Evolutionary conservation across 192 early-diverging fungal genomes (phyloP).

Genomic region (Coemansia sp.): DNA sequence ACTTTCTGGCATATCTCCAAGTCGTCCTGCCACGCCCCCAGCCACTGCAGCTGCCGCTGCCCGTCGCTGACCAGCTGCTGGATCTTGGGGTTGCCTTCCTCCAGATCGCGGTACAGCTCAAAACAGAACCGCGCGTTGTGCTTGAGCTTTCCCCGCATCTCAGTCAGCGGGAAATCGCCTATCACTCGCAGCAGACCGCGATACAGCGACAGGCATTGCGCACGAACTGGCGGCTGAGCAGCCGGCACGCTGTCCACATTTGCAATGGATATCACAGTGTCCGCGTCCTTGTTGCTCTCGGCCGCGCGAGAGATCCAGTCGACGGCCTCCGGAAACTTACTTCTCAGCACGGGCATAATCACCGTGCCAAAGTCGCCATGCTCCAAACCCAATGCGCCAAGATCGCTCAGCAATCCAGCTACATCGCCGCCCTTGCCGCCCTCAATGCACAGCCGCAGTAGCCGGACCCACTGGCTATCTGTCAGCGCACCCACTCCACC

Average conservation of each 20-base stretch:
- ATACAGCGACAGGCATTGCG: conserved; percentile 24
- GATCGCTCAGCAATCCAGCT: not conserved
- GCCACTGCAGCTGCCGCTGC: conserved; percentile 24
- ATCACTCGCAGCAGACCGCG: conserved; percentile 17
- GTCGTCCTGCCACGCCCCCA: conserved; percentile 22
- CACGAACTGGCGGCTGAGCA: not conserved
- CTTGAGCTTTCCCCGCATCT: conserved; percentile 29
- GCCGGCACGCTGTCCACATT: not conserved
- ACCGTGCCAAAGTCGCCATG: not conserved
- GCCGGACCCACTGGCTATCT: conserved; percentile 5
- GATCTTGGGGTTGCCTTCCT: conserved; percentile 1
- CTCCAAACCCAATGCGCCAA: not conserved
- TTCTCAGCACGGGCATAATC: not conserved
- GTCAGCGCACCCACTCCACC: conserved; percentile 10
- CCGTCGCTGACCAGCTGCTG: conserved; percentile 20
- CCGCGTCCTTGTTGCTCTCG: not conserved
- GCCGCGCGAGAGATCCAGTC: not conserved
- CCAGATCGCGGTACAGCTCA: conserved; percentile 45
- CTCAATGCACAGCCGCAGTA: conserved; percentile 5
- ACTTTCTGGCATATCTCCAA: conserved; percentile 6
- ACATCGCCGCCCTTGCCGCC: not conserved
- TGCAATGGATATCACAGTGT: not conserved
- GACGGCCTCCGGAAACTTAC: not conserved
- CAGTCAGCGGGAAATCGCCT: conserved; percentile 12
- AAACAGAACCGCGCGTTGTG: conserved; percentile 40